Conservation (phyloP, 1,284 basidiomycete genomes). For the Papiliotrema flavescens region DNA sequence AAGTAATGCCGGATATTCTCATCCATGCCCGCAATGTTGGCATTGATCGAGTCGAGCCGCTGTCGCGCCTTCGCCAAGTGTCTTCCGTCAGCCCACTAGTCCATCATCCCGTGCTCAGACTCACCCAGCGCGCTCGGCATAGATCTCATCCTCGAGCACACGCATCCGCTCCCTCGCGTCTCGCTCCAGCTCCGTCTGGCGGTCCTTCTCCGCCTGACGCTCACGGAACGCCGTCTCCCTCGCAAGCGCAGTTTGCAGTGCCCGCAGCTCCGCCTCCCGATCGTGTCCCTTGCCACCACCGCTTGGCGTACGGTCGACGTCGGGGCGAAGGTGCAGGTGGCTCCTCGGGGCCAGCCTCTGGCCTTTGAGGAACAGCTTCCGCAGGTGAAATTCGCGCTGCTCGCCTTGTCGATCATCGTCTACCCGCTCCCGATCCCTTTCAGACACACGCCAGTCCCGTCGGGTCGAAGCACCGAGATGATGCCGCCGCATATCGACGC, state of each 20-base stretch:
- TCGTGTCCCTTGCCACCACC: constrained; percentile 2
- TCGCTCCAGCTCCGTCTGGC: constrained; percentile 14
- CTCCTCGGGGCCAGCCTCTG: constrained; percentile 3
- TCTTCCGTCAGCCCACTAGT: background rate
- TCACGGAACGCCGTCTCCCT: constrained; percentile 23
- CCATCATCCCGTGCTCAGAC: constrained; percentile 1
- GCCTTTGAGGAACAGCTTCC: constrained; percentile 32
- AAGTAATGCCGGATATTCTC: constrained; percentile 29
- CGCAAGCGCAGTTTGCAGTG: constrained; percentile 15
- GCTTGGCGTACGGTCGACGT: background rate
- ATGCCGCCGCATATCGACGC: background rate
- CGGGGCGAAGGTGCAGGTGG: background rate
- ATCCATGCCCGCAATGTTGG: constrained; percentile 15
- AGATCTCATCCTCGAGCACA: constrained; percentile 25
- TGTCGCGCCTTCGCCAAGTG: constrained; percentile 8
- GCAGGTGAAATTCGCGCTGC: constrained; percentile 19
- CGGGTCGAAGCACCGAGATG: background rate
- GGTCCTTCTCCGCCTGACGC: constrained; percentile 14
- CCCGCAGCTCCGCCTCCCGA: constrained; percentile 16
- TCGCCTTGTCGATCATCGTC: constrained; percentile 8
- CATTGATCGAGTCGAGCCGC: constrained; percentile 14
- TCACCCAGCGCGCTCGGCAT: constrained; percentile 23
- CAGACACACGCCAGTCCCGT: background rate
- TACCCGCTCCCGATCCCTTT: constrained; percentile 4
- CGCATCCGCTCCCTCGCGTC: constrained; percentile 16